A percentile compares a stretch with the other conserved stretches of the same genome.
Evolutionary conservation across 257 asterid species (phyloP).

Genomic region (Fraxinus quadrangulata): DNA sequence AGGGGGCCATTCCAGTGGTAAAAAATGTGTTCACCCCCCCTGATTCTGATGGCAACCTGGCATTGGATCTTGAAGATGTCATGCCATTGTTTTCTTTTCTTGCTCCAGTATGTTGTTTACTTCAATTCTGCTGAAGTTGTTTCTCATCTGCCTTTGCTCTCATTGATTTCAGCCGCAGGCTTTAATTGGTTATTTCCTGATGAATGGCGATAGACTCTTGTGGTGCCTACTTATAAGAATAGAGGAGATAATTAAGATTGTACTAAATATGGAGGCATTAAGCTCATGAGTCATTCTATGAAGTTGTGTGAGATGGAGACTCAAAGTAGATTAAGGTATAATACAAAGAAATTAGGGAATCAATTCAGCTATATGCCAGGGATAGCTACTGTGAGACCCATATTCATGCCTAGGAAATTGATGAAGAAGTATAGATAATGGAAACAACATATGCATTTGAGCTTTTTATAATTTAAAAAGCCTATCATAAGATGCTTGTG

Average conservation of each 20-base stretch:
- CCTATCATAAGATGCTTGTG: background rate
- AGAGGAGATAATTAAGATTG: background rate
- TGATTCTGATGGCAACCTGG: slow-evolving; percentile 60
- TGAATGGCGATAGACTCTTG: background rate
- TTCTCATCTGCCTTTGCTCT: slow-evolving; percentile 20
- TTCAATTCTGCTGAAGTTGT: slow-evolving; percentile 15
- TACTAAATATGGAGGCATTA: background rate
- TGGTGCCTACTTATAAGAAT: background rate
- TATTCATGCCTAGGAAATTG: background rate
- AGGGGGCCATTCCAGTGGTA: slow-evolving; percentile 97
- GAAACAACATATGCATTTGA: background rate
- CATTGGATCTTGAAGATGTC: slow-evolving; percentile 92
- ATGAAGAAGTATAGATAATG: background rate
- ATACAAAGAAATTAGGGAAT: background rate
- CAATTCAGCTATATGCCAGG: background rate
- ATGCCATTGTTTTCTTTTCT: slow-evolving; percentile 93
- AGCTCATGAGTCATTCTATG: background rate
- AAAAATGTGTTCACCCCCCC: slow-evolving; percentile 88
- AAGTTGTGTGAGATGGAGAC: background rate
- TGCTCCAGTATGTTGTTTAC: slow-evolving; percentile 75
- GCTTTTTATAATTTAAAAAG: background rate
- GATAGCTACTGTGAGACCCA: background rate
- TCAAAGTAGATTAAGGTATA: background rate
- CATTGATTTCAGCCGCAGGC: background rate
- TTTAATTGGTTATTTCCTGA: background rate